Base-by-base conservation (phyloP, 1,139 yeast genomes). In the Sugiyamaella grinbergsii region DNA sequence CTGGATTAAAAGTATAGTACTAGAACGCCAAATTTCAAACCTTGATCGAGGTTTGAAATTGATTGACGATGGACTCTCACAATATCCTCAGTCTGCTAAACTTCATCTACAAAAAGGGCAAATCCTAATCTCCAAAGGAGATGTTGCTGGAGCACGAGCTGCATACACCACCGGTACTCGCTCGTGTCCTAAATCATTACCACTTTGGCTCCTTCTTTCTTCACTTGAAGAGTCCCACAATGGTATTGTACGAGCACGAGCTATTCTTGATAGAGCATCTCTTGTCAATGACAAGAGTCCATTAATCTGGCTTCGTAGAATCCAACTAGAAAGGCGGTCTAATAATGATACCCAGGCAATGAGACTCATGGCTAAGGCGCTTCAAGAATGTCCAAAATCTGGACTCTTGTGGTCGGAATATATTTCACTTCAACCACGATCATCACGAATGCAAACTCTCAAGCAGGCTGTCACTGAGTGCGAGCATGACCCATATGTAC, bases 381-480 rank as follows among this genome's bases (percentile, higher is more conserved):
- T 89, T 7, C 79, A 79, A 57, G 70, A 71, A 26, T 76, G 81
- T 42, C 93, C 95, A 0, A 58, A 67, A 0, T 79, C 86, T 1
- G 78, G 91, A 0, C 43, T 65, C 3, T 59, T 89, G 11, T 86
- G 96, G 90, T 72, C 80, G 31, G 80, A 79, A 54, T 75, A 80
- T 50, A 72, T 89, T 18, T 68, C 67, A 41, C 66, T 80, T 24
- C 76, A 79, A 38, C 65, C 71, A 5, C 74, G 79, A 3, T 52
- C 65, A 2, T 81, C 80, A 54, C 74, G 86, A 45, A 86, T 83
- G 62, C 78, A 80, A 10, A 74, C 82, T 10, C 83, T 85, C 51
- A 73, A 83, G 26, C 90, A 85, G 62, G 96, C 97, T 0, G 72
- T 93, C 52, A 78, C 76, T 53, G 76, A 75, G 6, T 85, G 95